Evolutionary conservation across 768 basidiomycete species (phyloP).

Genomic region (Mycena amicta): DNA sequence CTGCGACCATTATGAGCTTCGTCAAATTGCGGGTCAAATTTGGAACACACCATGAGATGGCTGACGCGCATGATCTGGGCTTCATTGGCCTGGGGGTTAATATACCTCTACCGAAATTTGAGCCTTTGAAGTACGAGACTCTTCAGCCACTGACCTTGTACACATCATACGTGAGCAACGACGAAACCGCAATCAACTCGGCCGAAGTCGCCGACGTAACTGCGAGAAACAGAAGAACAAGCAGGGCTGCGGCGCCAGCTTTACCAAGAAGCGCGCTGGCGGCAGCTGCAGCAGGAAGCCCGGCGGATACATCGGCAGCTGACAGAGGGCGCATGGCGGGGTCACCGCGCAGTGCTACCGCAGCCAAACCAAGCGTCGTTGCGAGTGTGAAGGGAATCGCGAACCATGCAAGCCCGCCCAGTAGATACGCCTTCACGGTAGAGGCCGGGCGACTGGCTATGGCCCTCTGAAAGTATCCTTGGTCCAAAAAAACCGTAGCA

Average conservation of each 20-base stretch:
- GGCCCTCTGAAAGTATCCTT: slow-evolving; percentile 91
- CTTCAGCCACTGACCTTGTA: slow-evolving; percentile 56
- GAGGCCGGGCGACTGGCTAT: slow-evolving; percentile 83
- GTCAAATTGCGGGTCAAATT: background rate
- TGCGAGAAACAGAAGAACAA: slow-evolving; percentile 83
- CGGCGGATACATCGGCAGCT: slow-evolving; percentile 78
- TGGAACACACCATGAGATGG: slow-evolving; percentile 57
- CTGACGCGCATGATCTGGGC: slow-evolving; percentile 68
- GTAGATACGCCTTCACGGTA: slow-evolving; percentile 89
- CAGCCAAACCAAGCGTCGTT: slow-evolving; percentile 85
- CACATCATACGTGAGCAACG: slow-evolving; percentile 81
- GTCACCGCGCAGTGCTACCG: slow-evolving; percentile 74
- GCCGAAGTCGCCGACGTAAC: slow-evolving; percentile 86
- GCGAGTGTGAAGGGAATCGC: slow-evolving; percentile 87
- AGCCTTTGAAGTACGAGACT: slow-evolving; percentile 5
- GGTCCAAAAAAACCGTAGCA: slow-evolving; percentile 56
- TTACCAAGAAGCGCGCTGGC: slow-evolving; percentile 82
- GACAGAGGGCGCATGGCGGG: slow-evolving; percentile 52
- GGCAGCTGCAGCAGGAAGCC: slow-evolving; percentile 82
- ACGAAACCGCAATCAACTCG: slow-evolving; percentile 90
- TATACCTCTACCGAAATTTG: slow-evolving; percentile 53
- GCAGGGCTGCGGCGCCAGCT: slow-evolving; percentile 75
- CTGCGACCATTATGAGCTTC: slow-evolving; percentile 30
- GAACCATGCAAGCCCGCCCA: slow-evolving; percentile 92
- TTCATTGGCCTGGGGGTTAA: slow-evolving; percentile 83